Base-by-base conservation (phyloP, 306 rosid species). In the Cicer pinnatifidum region DNA sequence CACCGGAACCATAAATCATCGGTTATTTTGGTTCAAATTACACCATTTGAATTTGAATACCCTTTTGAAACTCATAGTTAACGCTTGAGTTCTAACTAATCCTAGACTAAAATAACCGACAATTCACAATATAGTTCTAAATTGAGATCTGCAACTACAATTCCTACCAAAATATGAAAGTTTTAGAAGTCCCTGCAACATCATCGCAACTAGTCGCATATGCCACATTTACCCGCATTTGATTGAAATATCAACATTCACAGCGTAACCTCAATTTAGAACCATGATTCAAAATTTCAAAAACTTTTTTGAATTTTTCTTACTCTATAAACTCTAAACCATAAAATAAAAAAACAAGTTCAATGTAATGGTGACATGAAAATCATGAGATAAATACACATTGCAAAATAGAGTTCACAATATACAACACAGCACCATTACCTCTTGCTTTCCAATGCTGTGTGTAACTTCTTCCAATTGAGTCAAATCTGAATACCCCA, bases 391-490 rank as follows among this genome's bases (percentile, higher is more conserved):
- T 9, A 17, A 0, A 6, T 9, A 1, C 3, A 23, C 51, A 62
- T 50, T 7, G 10, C 3, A 53, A 35, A n/a, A 28, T 2, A 37
- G 1, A 35, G 33, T 23, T 23, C 33, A 23, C 28, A 23, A 23
- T 23, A 23, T 23, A 23, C 33, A 23, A 23, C 33, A 23, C 33
- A 23, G 45, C 11, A 19, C 5, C 7, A 48, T 40, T 38, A 78
- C 78, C 82, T 78, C 82, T 1, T 53, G 16, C 6, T 43, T 53
- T 76, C 77, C 78, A 71, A 78, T 39, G 33, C 44, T 52, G 1
- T 8, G 73, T 12, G 82, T 62, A 0, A 62, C 50, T 71, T 41
- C 59, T 51, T 78, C 78, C 10, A 71, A 1, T 3, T 63, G 67
- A 43, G 9, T 71, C 61, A 71, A 52, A n/a, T 71, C 73, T 1